Percentiles rank a stretch among this genome's conserved stretches.
Evolutionary conservation across 257 asterid genomes (phyloP).

Genomic region (Nicotiana knightiana): DNA sequence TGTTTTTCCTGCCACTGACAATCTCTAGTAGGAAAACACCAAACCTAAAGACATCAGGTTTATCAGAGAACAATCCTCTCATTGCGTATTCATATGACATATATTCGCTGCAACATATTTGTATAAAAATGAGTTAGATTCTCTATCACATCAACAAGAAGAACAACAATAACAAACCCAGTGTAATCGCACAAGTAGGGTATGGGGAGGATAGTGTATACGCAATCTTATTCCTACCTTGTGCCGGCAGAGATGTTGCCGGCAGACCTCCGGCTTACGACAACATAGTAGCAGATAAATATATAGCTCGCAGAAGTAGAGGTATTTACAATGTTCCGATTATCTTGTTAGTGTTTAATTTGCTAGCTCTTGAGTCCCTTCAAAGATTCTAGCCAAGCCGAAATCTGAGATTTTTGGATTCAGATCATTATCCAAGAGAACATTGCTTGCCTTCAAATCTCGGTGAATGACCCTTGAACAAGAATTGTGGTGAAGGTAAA

Average conservation of each 20-base stretch:
- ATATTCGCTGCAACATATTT: slow-evolving; percentile 31
- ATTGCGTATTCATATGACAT: slow-evolving; percentile 37
- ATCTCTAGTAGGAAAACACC: slow-evolving; percentile 34
- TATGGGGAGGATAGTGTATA: no score
- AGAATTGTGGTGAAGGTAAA: slow-evolving; percentile 24
- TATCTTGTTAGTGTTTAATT: slow-evolving; percentile 11
- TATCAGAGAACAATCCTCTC: slow-evolving; percentile 27
- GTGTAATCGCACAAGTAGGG: no score
- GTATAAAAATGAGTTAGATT: neutral
- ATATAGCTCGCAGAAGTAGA: neutral
- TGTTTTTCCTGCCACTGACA: slow-evolving; percentile 28
- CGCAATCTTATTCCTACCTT: no score
- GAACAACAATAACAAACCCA: no score
- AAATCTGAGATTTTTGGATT: slow-evolving; percentile 23
- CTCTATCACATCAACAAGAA: no score
- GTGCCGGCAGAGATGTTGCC: no score
- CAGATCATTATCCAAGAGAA: slow-evolving; percentile 20
- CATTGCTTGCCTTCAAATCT: slow-evolving; percentile 23
- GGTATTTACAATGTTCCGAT: slow-evolving; percentile 22
- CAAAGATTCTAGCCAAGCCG: slow-evolving; percentile 21
- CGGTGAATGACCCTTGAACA: slow-evolving; percentile 20
- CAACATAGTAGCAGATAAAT: neutral
- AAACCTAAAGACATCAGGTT: slow-evolving; percentile 35
- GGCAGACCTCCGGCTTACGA: no score
- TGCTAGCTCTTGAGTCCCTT: slow-evolving; percentile 15